Base-by-base conservation (phyloP, 768 basidiomycete species). In the Lyophyllum semitale region DNA sequence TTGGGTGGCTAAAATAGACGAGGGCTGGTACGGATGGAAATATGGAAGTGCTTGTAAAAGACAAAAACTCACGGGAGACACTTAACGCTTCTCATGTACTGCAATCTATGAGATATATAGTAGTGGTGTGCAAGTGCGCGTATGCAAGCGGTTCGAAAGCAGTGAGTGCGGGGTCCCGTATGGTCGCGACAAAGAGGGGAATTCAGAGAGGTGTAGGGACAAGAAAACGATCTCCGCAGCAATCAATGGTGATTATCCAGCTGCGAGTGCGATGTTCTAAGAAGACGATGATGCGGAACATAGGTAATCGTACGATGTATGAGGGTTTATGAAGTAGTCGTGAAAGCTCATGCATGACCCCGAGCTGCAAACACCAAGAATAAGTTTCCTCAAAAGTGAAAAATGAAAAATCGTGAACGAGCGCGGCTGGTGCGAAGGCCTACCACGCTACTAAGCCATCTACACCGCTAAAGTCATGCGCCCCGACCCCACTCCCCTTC, bases 401-500 rank as follows among this genome's bases (percentile, higher is more conserved):
- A 40, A 12, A 20, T 12, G 33, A 9, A n/a, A n/a, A n/a, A n/a
- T n/a, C n/a, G 17, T 15, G n/a, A n/a, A n/a, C n/a, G n/a, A 15
- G 33, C 12, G 33, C 12, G 33, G 11, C 33, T 15, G 33, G 17
- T 15, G 38, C 41, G 23, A 13, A 13, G 23, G 8, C 4, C 45
- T 46, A 46, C 45, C 48, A 48, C 48, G 27, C 51, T n/a, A n/a
- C n/a, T 1, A 23, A 30, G 20, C 51, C 26, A 30, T 23, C 51
- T 13, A 35, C 52, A 1, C 26, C 52, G 7, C 26, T 53, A 40
- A 52, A 49, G 41, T 42, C 32, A 15, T 35, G 8, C n/a, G n/a
- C n/a, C n/a, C n/a, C n/a, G n/a, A n/a, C n/a, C 37, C 20, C 17
- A 2, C 51, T 33, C 4, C 51, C 55, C 53, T 51, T 54, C 40